Evolutionary conservation across 2,329 filamentous ascomycete species (phyloP), one percentile per base, ranked within the genome.

Genomic region (Diaporthe ampelina): DNA sequence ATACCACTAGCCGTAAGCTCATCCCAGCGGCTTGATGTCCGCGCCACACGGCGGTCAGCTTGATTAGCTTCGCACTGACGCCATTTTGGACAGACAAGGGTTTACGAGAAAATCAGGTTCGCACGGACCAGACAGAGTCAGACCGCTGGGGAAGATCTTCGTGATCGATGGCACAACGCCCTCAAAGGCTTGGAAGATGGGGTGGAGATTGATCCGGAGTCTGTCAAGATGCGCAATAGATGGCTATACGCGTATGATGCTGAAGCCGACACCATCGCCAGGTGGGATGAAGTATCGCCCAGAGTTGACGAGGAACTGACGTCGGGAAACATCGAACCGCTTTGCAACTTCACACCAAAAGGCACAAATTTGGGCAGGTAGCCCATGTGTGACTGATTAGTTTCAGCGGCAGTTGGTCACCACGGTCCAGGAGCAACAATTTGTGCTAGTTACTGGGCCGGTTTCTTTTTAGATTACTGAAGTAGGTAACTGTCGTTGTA

Each of bases 221-320:
- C 84, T 32, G 79, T 87, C 35, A 85, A 85, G 80, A 87, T 87
- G 73, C 78, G 86, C 77, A 88, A 88, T 74, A 79, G 85, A 45
- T 86, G 85, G 80, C 75, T 88, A 26, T 87, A 88, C 75, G 82
- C 84, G 1, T 87, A 84, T 68, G 86, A 87, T 75, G 84, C 85
- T 9, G 85, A 88, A 78, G 81, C 81, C 4, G 86, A 87, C 70
- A 84, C 85, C 6, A 19, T 81, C 10, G 80, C 82, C 68, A 81
- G 82, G 37, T 87, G 85, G 85, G 77, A 81, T 8, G 82, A 83
- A 61, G 80, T 87, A n/a, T 85, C 84, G 1, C 72, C 78, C 6
- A 65, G 79, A 19, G 85, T 85, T 17, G 74, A 76, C 5, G 77
- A 79, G 45, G 85, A 86, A 76, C 76, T 86, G 63, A 76, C 76